phyloP scores from a whole-genome alignment of 1,139 yeast genomes.

The Nakaseomyces uthaithaninus region DNA sequence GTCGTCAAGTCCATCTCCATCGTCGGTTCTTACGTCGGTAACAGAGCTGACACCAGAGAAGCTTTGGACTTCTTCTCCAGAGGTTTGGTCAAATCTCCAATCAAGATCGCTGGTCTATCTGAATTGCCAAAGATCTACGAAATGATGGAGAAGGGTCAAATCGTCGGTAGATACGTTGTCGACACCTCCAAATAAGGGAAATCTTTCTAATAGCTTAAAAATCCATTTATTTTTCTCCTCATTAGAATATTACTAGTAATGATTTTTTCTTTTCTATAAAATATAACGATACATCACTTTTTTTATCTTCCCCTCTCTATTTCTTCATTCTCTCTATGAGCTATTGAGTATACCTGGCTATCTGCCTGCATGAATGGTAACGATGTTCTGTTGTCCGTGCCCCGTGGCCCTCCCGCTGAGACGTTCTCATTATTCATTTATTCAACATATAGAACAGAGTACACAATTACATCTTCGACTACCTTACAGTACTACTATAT shows the following conservation, averaged over 20 bases:
- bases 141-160: conserved; percentile 52
- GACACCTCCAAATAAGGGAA: conserved; percentile 48
- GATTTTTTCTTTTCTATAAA: conserved; percentile 4
- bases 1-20: conserved; percentile 49
- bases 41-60: conserved; percentile 60
- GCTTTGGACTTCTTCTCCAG: conserved; percentile 56
- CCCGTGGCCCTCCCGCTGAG: too few relatives aligned
- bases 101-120: conserved; percentile 50
- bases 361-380: too few relatives aligned
- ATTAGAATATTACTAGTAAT: neutral
- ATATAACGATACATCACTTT: conserved; percentile 5
- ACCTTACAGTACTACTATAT: too few relatives aligned
- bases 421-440: too few relatives aligned
- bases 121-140: conserved; percentile 48
- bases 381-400: too few relatives aligned
- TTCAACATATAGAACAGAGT: too few relatives aligned
- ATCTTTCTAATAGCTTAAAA: too few relatives aligned
- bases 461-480: too few relatives aligned
- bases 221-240: too few relatives aligned
- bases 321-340: neutral
- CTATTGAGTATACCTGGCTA: too few relatives aligned
- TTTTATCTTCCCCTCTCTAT: neutral
- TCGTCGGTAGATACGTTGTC: conserved; percentile 57
- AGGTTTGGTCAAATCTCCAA: conserved; percentile 53
- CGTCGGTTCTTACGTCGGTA: conserved; percentile 58